phyloP scores from a whole-genome alignment of 306 rosid species.

The Phaseolus lunatus region DNA sequence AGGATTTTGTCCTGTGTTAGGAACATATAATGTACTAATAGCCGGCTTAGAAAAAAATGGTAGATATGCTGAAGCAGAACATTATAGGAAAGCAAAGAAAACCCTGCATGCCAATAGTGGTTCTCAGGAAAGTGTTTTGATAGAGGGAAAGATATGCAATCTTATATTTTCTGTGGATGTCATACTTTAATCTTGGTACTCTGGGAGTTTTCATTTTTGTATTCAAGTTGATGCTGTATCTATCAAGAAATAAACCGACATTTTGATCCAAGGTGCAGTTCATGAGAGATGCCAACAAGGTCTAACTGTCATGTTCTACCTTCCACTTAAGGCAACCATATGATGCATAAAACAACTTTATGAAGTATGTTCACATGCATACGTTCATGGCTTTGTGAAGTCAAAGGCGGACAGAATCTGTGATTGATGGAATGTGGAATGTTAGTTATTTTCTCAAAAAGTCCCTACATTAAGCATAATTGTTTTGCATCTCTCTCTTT shows the following conservation, averaged over 20 bases:
- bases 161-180: constrained; percentile 64
- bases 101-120: constrained; percentile 44
- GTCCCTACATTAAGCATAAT: neutral
- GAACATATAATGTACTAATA: constrained; percentile 70
- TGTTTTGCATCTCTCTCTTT: neutral
- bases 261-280: constrained; percentile 23
- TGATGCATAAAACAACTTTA: constrained; percentile 15
- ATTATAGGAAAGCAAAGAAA: constrained; percentile 67
- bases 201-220: constrained; percentile 18
- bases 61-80: constrained; percentile 65
- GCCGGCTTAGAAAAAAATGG: constrained; percentile 65
- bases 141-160: constrained; percentile 72
- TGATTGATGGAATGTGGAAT: constrained; percentile 16
- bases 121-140: constrained; percentile 46
- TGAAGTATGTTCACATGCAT: constrained; percentile 11
- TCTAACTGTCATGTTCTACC: neutral
- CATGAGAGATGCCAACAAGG: constrained; percentile 34
- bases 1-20: constrained; percentile 62
- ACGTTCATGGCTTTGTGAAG: constrained; percentile 21
- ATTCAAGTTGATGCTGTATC: constrained; percentile 23
- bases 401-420: neutral
- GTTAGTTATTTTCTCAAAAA: constrained; percentile 20
- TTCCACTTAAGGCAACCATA: constrained; percentile 13
- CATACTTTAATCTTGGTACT: constrained; percentile 46
- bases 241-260: neutral